Percentiles rank a stretch among this genome's conserved stretches.
Conservation (phyloP, 2,329 filamentous ascomycete species). For the Stemphylium beticola region DNA sequence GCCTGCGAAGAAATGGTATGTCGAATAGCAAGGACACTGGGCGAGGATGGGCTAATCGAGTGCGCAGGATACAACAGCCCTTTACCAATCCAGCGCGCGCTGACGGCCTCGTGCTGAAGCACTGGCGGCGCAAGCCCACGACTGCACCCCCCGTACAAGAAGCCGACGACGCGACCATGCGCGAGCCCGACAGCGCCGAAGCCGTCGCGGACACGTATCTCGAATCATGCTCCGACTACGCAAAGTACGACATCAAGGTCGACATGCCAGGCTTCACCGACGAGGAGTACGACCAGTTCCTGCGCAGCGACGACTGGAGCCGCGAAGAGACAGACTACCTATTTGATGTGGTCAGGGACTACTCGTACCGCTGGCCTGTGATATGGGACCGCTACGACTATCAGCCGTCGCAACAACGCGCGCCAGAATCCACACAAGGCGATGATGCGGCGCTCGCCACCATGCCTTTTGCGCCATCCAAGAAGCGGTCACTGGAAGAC, state of each 20-base stretch:
- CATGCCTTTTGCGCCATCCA: slow-evolving; percentile 52
- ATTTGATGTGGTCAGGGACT: slow-evolving; percentile 74
- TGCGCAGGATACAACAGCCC: slow-evolving; percentile 48
- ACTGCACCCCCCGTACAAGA: slow-evolving; percentile 37
- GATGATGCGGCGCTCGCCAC: slow-evolving; percentile 38
- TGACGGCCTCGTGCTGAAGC: slow-evolving; percentile 73
- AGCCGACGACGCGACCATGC: slow-evolving; percentile 41
- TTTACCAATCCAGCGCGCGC: slow-evolving; percentile 80
- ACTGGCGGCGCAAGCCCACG: slow-evolving; percentile 74
- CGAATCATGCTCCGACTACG: slow-evolving; percentile 66
- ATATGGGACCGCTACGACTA: slow-evolving; percentile 94
- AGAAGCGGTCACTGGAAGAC: slow-evolving; percentile 79
- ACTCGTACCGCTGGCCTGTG: slow-evolving; percentile 86
- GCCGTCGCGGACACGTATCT: slow-evolving; percentile 43
- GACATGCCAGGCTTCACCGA: slow-evolving; percentile 82
- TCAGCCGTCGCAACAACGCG: slow-evolving; percentile 48
- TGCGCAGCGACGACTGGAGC: slow-evolving; percentile 81
- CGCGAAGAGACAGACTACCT: slow-evolving; percentile 95
- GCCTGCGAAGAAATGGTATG: slow-evolving; percentile 49
- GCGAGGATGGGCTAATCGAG: slow-evolving; percentile 16
- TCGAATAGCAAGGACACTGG: neutral
- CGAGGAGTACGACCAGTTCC: slow-evolving; percentile 79
- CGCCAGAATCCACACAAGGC: slow-evolving; percentile 26
- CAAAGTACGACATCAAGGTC: slow-evolving; percentile 86
- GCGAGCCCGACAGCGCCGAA: slow-evolving; percentile 47